Evolutionary conservation across 2,329 filamentous ascomycete species (phyloP), one percentile per base, ranked within the genome.

Genomic region (Aspergillus ibericus): DNA sequence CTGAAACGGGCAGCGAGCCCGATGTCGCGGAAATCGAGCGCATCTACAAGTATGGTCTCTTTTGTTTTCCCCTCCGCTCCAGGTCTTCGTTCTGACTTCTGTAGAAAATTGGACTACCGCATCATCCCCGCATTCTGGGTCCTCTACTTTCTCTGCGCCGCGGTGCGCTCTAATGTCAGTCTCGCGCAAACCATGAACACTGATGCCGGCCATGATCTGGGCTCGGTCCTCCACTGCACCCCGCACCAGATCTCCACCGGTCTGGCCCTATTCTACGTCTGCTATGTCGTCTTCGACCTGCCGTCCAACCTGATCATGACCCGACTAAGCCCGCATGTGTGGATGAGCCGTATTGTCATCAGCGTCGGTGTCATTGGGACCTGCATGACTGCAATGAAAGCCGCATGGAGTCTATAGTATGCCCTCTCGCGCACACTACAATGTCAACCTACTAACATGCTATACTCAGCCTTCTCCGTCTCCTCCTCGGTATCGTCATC

Each of bases 121-220:
- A 85, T 85, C 59, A 80, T 85, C 59, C 82, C 83, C 83, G 91
- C 92, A 29, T 93, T 96, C 75, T 96, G 92, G 92, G 75, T 88
- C 15, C 83, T 96, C 15, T 96, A 96, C 78, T 96, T 96, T 72
- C 84, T 96, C 63, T 95, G 91, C 81, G 95, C 92, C 0, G 92
- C 91, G 60, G 95, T 96, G 69, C 88, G 92, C 53, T 95, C 91
- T 68, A 96, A 96, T 76, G 91, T 96, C 64, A 92, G 92, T 61
- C 87, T 96, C 66, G 90, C 92, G n/a, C 91, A 96, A 78, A 96
- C 92, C 1, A 96, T 96, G 92, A 96, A 96, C 77, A 77, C 76
- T 29, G 77, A 82, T 16, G 77, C 83, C 42, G 82, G 84, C 34
- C 91, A 96, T 71, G 88, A 95, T 70, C 85, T 96, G n/a, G 84